Percentiles rank a stretch among this genome's conserved stretches.
phyloP scores from a whole-genome alignment of 139 green algal genomes.

The Desmodesmus armatus region DNA sequence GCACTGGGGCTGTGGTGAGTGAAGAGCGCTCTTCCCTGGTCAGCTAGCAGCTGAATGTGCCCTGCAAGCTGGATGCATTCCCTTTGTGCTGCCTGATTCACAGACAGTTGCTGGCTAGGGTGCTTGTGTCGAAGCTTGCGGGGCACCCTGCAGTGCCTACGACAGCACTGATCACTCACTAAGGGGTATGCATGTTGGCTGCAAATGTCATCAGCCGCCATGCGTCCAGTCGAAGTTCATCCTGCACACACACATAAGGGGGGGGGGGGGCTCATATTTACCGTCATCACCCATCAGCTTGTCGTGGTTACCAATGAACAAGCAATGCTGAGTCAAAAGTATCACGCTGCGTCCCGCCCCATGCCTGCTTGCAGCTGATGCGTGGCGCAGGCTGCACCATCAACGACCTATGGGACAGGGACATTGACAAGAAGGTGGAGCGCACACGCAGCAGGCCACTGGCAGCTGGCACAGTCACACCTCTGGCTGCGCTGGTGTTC shows the following conservation, averaged over 20 bases:
- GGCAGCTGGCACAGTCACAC: constrained; percentile 67
- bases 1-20: constrained; percentile 78
- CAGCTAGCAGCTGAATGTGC: neutral
- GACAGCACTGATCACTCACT: no score
- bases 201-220: no score
- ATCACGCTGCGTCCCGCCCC: neutral
- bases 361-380: constrained; percentile 80
- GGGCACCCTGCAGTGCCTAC: no score
- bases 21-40: neutral
- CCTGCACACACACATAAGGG: neutral
- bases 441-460: constrained; percentile 82
- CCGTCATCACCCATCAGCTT: neutral
- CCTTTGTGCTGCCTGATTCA: no score
- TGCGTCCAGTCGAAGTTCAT: no score
- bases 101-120: no score
- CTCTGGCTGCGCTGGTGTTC: constrained; percentile 59
- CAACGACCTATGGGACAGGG: constrained; percentile 97
- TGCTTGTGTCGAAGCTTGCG: no score
- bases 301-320: no score
- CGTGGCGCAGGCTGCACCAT: constrained; percentile 95
- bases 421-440: constrained; percentile 85
- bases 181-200: no score
- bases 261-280: neutral
- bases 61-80: no score
- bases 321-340: neutral